Evolutionary conservation across 441 rosid species (phyloP).

Genomic region (Arabidopsis hybrid): DNA sequence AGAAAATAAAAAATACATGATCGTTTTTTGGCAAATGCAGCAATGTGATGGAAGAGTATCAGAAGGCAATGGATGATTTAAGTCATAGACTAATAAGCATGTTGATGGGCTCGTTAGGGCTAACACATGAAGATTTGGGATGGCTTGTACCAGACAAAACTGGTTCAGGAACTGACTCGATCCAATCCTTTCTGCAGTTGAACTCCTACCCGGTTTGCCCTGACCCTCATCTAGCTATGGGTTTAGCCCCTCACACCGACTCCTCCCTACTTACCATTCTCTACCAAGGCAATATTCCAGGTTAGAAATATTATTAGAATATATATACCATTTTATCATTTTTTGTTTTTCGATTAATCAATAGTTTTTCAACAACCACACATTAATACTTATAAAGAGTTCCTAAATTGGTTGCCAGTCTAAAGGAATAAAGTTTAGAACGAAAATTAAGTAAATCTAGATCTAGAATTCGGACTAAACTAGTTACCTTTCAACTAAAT

Average conservation of each 20-base stretch:
- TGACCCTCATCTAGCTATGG: constrained; percentile 66
- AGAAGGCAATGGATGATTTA: constrained; percentile 44
- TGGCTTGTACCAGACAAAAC: constrained; percentile 40
- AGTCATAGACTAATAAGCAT: constrained; percentile 45
- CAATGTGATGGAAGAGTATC: constrained; percentile 54
- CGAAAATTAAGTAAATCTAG: constrained; percentile 5
- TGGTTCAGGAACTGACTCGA: constrained; percentile 20
- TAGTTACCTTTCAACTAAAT: not conserved
- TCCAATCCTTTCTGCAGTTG: constrained; percentile 54
- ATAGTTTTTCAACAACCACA: not conserved
- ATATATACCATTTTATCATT: constrained; percentile 2
- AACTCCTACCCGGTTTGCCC: constrained; percentile 75
- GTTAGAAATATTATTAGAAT: constrained; percentile 20
- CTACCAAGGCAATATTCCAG: constrained; percentile 50
- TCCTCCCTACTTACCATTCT: constrained; percentile 56
- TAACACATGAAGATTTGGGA: constrained; percentile 35
- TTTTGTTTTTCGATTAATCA: not conserved
- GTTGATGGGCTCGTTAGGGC: constrained; percentile 45
- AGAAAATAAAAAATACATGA: not conserved
- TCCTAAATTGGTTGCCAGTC: not conserved
- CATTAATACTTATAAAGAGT: not conserved
- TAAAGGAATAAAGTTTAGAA: not conserved
- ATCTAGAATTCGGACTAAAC: not conserved
- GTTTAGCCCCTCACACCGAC: constrained; percentile 59
- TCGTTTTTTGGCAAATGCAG: constrained; percentile 39